Base-by-base conservation (phyloP, 352 stramenopile genomes). In the Phytophthora quininea region DNA sequence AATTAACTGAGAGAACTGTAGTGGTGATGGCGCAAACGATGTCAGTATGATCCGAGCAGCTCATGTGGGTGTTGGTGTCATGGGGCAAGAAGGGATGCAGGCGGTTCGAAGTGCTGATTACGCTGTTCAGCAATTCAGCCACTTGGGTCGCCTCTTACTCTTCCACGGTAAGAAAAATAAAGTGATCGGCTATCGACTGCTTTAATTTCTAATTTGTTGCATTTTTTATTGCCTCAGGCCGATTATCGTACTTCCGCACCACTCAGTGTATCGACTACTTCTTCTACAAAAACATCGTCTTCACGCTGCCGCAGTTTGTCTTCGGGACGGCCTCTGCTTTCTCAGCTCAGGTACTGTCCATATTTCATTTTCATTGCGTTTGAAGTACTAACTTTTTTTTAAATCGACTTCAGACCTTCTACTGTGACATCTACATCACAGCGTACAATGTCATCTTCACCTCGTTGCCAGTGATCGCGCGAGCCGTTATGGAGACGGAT, bases 21-120 rank as follows among this genome's bases (percentile, higher is more conserved):
- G 97, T 51, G 98, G 97, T n/a, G 98, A 99, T 77, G 98, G 98
- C 30, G 97, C 97, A 9, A 99, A 99, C 66, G 98, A 99, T 72
- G 97, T 99, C 31, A 98, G 96, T 38, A 99, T 99, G 98, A 99
- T 99, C 67, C 97, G 98, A 59, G 96, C 97, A 58, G 98, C 98
- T n/a, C 96, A 99, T 59, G 94, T 99, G 53, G 98, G 98, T 12
- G 91, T 99, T 19, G 98, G 98, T 9, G 98, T 99, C 43, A 98
- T 89, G 58, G 98, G 98, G 0, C 90, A 99, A 69, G 98, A 99
- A 80, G 98, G 98, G 3, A 91, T 93, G 81, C 88, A 96, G 64
- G 88, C 88, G 1, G 81, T 96, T 33, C 79, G 84, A 54, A 93
- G 81, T 55, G 79, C 85, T 30, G 88, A 96, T 58, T 95, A 94